phyloP scores from a whole-genome alignment of 106 monocot genomes.

The Amphibolis antarctica region DNA sequence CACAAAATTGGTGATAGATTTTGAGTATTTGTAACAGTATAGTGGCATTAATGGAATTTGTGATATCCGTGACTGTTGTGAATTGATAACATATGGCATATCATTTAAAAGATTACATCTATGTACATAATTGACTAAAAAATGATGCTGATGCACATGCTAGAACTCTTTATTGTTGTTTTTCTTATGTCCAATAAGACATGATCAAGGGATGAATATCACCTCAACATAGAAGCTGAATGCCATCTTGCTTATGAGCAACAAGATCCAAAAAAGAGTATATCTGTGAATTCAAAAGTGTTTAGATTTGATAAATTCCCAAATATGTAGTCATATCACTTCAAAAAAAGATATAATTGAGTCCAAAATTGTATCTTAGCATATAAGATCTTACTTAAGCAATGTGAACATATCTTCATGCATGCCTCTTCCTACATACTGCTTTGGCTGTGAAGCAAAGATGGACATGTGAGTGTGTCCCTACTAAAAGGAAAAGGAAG shows the following conservation, averaged over 20 bases:
- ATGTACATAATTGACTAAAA: too few species aligned
- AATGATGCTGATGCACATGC: too few species aligned
- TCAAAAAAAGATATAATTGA: slow-evolving; percentile 5
- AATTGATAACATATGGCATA: background rate
- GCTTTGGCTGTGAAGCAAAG: slow-evolving; percentile 48
- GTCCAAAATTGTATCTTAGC: background rate
- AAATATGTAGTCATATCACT: too few species aligned
- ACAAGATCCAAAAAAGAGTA: slow-evolving; percentile 89
- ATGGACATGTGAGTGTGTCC: slow-evolving; percentile 2
- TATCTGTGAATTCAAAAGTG: slow-evolving; percentile 39
- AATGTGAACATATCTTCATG: slow-evolving; percentile 79
- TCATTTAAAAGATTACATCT: background rate
- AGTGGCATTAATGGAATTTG: background rate
- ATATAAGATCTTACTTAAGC: slow-evolving; percentile 45
- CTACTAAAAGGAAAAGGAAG: background rate
- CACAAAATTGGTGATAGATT: background rate
- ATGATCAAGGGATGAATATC: slow-evolving; percentile 1
- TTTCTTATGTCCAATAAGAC: background rate
- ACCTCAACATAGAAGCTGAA: slow-evolving; percentile 99
- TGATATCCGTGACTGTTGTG: background rate
- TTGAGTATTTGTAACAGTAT: too few species aligned
- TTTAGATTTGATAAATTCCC: background rate
- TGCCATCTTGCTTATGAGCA: slow-evolving; percentile 84
- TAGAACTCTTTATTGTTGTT: too few species aligned
- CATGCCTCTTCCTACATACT: slow-evolving; percentile 96